Evolutionary conservation across 768 basidiomycete genomes (phyloP).

Genomic region (Infundibulicybe gibba): DNA sequence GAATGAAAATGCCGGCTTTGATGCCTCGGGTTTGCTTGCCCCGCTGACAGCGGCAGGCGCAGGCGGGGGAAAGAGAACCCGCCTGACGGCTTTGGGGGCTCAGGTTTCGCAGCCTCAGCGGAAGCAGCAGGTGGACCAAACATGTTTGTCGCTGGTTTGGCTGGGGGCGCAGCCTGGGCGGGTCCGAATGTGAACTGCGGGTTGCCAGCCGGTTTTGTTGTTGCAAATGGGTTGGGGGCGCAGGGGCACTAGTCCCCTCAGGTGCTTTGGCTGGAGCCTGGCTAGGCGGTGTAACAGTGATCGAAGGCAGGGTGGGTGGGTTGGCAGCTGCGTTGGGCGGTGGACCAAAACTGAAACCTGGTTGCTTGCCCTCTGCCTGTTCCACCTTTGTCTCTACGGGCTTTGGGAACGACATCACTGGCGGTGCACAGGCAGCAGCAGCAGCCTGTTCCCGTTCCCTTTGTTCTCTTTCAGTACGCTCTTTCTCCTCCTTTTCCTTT

Average conservation of each 20-base stretch:
- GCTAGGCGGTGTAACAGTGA: slow-evolving; percentile 1
- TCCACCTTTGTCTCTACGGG: slow-evolving; percentile 17
- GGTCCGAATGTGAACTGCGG: slow-evolving; percentile 1
- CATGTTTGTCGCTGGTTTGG: slow-evolving; percentile 9
- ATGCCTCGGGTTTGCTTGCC: slow-evolving; percentile 4
- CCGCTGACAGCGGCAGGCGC: slow-evolving; percentile 2
- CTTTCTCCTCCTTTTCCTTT: slow-evolving; percentile 32
- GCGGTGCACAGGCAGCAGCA: slow-evolving; percentile 19
- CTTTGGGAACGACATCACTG: slow-evolving; percentile 15
- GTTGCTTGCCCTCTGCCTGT: slow-evolving; percentile 14
- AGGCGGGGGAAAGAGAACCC: slow-evolving; percentile 8
- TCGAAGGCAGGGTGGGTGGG: neutral
- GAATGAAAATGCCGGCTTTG: slow-evolving; percentile 13
- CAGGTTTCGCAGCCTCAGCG: neutral
- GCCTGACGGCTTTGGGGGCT: slow-evolving; percentile 7
- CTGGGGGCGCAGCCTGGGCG: slow-evolving; percentile 5
- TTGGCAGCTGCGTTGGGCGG: slow-evolving; percentile 7
- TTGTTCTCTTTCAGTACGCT: slow-evolving; percentile 26
- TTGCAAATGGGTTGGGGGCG: slow-evolving; percentile 6
- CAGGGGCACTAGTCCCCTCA: neutral
- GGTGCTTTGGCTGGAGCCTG: slow-evolving; percentile 5
- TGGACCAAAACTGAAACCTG: slow-evolving; percentile 16
- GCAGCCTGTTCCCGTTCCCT: slow-evolving; percentile 19
- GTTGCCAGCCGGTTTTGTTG: slow-evolving; percentile 11
- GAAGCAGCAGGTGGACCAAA: slow-evolving; percentile 4